phyloP scores from a whole-genome alignment of 2,329 filamentous ascomycete genomes.

The Intubia oerlemansii region DNA sequence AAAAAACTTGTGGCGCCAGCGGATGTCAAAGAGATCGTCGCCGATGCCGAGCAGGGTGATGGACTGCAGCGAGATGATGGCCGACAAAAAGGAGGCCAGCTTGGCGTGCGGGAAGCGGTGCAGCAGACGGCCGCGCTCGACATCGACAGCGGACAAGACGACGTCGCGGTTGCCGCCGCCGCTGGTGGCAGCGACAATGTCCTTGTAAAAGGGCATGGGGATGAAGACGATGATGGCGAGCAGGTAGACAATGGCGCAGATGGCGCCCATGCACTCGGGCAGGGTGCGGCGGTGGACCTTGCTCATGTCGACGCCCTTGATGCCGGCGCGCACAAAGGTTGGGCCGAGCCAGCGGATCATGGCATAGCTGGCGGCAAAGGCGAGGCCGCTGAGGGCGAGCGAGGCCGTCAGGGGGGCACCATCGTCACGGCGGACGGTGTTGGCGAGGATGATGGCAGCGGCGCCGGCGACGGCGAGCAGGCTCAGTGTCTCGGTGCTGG shows the following conservation, averaged over 20 bases:
- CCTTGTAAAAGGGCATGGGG: constrained; percentile 94
- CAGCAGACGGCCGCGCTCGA: constrained; percentile 65
- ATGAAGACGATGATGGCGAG: constrained; percentile 80
- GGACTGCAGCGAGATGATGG: constrained; percentile 77
- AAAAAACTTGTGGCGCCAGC: constrained; percentile 97
- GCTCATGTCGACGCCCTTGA: constrained; percentile 77
- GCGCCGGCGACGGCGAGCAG: constrained; percentile 43
- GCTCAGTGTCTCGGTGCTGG: constrained; percentile 27
- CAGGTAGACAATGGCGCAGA: constrained; percentile 84
- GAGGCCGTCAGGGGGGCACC: constrained; percentile 80
- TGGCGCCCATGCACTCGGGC: constrained; percentile 88
- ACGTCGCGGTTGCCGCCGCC: constrained; percentile 84
- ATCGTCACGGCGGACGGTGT: constrained; percentile 68
- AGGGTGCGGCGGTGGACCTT: constrained; percentile 51
- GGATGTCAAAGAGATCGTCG: constrained; percentile 93
- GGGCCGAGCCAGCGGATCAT: constrained; percentile 87
- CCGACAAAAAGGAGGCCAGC: constrained; percentile 88
- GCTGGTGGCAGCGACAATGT: constrained; percentile 86
- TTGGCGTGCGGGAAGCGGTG: constrained; percentile 91
- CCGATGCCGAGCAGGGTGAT: constrained; percentile 81
- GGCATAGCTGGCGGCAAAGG: constrained; percentile 62
- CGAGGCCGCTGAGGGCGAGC: constrained; percentile 65
- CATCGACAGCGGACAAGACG: constrained; percentile 47
- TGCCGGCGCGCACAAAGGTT: constrained; percentile 68
- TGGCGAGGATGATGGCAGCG: constrained; percentile 52